Evolutionary conservation across 768 basidiomycete species (phyloP).

Genomic region (Pholiota conissans): DNA sequence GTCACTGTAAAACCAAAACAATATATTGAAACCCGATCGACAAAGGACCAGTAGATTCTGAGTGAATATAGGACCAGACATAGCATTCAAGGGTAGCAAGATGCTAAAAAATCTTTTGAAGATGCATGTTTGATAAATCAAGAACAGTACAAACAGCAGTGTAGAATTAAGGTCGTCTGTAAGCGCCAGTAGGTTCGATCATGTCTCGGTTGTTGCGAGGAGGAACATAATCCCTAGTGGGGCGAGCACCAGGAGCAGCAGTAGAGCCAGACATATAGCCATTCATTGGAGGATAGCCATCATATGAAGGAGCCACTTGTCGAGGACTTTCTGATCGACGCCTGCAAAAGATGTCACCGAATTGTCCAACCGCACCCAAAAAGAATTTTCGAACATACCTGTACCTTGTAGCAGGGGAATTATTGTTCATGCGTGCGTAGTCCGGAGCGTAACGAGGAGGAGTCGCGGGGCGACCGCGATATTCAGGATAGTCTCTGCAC

Average conservation of each 20-base stretch:
- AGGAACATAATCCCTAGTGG: slow-evolving; percentile 47
- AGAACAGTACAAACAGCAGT: slow-evolving; percentile 3
- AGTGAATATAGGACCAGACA: slow-evolving; percentile 9
- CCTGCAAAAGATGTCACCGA: slow-evolving; percentile 29
- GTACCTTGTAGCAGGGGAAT: slow-evolving; percentile 45
- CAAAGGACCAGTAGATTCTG: slow-evolving; percentile 14
- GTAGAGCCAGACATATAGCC: slow-evolving; percentile 43
- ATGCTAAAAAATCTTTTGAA: slow-evolving; percentile 7
- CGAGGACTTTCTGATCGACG: slow-evolving; percentile 76
- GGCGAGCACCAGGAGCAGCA: slow-evolving; percentile 36
- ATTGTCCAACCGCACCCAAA: not conserved
- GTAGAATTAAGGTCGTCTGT: slow-evolving; percentile 36
- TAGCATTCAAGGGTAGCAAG: slow-evolving; percentile 4
- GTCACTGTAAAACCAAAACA: not conserved
- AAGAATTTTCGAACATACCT: slow-evolving; percentile 28
- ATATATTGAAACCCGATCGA: slow-evolving; percentile 1
- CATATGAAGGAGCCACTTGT: slow-evolving; percentile 50
- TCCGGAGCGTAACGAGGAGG: slow-evolving; percentile 52
- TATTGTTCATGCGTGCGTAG: slow-evolving; percentile 49
- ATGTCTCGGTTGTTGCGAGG: slow-evolving; percentile 47
- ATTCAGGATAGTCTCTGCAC: slow-evolving; percentile 58
- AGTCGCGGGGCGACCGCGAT: slow-evolving; percentile 54
- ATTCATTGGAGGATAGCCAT: slow-evolving; percentile 49
- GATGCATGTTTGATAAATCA: slow-evolving; percentile 3
- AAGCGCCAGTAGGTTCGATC: slow-evolving; percentile 37